Evolutionary conservation across 177 flowering plant species (phyloP).

Genomic region (Vitis hybrid): DNA sequence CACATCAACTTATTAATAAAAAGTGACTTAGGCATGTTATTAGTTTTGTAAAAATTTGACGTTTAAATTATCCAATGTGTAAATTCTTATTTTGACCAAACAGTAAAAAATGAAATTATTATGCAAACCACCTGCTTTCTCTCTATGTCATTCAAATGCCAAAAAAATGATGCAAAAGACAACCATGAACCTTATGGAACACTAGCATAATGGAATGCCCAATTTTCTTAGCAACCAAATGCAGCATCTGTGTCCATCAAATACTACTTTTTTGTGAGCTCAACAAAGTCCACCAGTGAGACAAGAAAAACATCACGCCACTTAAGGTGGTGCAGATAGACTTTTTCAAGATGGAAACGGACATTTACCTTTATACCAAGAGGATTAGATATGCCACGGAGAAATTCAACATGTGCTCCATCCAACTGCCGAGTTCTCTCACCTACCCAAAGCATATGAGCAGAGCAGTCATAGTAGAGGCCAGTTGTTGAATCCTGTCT

Average conservation of each 20-base stretch:
- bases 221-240: not conserved
- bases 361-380: conserved; percentile 35
- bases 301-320: too few relatives aligned
- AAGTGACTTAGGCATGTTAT: too few relatives aligned
- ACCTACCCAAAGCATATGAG: conserved; percentile 41
- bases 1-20: too few relatives aligned
- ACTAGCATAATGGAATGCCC: not conserved
- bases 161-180: not conserved
- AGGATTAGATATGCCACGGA: conserved; percentile 35
- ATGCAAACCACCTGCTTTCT: not conserved
- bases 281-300: not conserved
- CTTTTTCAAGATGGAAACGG: not conserved
- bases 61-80: too few relatives aligned
- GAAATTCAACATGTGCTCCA: conserved; percentile 41
- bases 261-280: not conserved
- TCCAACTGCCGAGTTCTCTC: conserved; percentile 41
- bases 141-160: not conserved
- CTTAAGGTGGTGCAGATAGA: too few relatives aligned
- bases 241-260: not conserved
- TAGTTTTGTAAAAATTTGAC: too few relatives aligned
- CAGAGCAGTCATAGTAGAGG: conserved; percentile 37
- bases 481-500: conserved; percentile 39
- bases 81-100: not conserved
- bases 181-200: not conserved
- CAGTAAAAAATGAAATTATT: not conserved